Conservation (phyloP, 2,329 filamentous ascomycete genomes). For the Ophiosphaerella korrae region DNA sequence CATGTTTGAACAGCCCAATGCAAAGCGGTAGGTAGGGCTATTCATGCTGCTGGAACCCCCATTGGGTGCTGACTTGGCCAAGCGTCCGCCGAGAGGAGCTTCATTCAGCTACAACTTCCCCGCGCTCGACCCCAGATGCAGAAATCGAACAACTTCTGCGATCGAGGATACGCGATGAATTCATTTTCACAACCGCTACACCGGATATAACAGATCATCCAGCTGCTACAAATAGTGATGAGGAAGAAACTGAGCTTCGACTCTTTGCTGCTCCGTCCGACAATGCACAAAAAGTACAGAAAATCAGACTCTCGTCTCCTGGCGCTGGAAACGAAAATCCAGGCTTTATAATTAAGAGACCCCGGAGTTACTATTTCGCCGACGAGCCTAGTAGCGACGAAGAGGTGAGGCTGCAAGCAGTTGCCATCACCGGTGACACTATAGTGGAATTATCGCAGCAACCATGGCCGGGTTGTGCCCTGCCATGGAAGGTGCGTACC, state of each 20-base stretch:
- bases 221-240: slow-evolving; percentile 16
- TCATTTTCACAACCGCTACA: slow-evolving; percentile 26
- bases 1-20: slow-evolving; percentile 31
- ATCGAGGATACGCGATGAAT: slow-evolving; percentile 28
- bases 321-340: slow-evolving; percentile 28
- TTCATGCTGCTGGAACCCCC: not conserved
- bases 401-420: slow-evolving; percentile 25
- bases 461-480: slow-evolving; percentile 42
- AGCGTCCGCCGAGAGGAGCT: slow-evolving; percentile 45
- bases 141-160: slow-evolving; percentile 38
- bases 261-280: slow-evolving; percentile 39
- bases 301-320: slow-evolving; percentile 42
- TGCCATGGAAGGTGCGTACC: slow-evolving; percentile 44
- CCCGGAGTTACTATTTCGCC: slow-evolving; percentile 43
- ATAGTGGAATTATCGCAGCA: slow-evolving; percentile 34
- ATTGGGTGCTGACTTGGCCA: slow-evolving; percentile 12
- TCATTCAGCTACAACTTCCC: slow-evolving; percentile 38
- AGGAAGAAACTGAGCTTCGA: slow-evolving; percentile 41
- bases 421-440: slow-evolving; percentile 35
- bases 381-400: slow-evolving; percentile 30
- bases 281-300: slow-evolving; percentile 27
- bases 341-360: slow-evolving; percentile 36
- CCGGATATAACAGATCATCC: not conserved
- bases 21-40: slow-evolving; percentile 34
- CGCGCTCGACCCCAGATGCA: slow-evolving; percentile 43